Base-by-base conservation (phyloP, 148 eudicot species). In the Nepenthes mirabilis region DNA sequence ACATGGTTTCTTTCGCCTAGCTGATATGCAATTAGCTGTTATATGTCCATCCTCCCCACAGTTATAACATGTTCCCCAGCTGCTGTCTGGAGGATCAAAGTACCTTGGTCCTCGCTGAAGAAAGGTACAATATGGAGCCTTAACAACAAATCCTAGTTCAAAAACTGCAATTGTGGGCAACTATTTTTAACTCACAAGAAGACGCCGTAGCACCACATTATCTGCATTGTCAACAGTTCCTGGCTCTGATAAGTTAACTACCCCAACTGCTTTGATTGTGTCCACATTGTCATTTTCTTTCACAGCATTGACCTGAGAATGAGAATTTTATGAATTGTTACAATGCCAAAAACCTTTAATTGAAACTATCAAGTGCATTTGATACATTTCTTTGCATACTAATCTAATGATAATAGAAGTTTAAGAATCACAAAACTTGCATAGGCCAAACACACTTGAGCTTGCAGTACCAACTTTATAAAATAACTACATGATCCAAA, bases 11-110 rank as follows among this genome's bases (percentile, higher is more conserved):
- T 66, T 86, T 64, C 89, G 77, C 77, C 56, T 89, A 50, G 83
- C 90, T 13, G 72, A 69, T 45, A 85, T 80, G 66, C 99, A 94
- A 58, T 84, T 84, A 36, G 55, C 83, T 34, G 79, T 60, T 37
- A 75, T 37, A 70, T 94, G 99, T 43, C 97, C 99, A 56, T 80
- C 86, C 76, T 94, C 95, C 64, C 99, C 99, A 79, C 99, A 94
- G 66, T 94, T 89, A 67, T 70, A 89, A 80, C 99, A 94, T 70
- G 85, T 69, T 72, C 91, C 95, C 95, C 95, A 89, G 69, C 88
- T 79, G 67, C 72, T 86, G 66, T 81, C 90, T n/a, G 90, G 91
- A 63, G 89, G 95, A 73, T 89, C 97, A 77, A 94, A 94, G 68
- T 94, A 94, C 68, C 99, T 82, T 47, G 97, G 97, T 56, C 95